Base-by-base conservation (phyloP, 148 eudicot genomes). In the Rhododendron mucronatum region DNA sequence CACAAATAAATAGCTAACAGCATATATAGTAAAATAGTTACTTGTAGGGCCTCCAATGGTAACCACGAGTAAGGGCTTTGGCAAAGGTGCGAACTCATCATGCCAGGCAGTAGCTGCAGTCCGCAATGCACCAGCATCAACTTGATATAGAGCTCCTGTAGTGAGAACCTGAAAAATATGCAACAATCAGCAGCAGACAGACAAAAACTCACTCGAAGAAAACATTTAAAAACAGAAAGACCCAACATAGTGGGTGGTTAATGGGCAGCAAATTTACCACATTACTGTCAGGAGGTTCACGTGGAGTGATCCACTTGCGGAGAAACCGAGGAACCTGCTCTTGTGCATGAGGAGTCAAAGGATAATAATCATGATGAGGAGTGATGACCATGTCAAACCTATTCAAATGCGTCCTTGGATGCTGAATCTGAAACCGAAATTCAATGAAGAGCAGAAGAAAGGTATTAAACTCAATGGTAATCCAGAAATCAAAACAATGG, bases 31-130 rank as follows among this genome's bases (percentile, higher is more conserved):
- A 85, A 67, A 83, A 74, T 82, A 73, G 55, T 48, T 93, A 97
- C 99, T 90, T 95, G 98, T 92, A 39, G 99, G 98, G 41, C 99
- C 99, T 82, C 99, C 99, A 82, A 97, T 89, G 85, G 93, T 97
- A 84, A 97, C 99, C 78, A 97, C 99, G 28, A 97, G 94, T 90
- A 97, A 91, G 33, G 99, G 99, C 87, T 92, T 95, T 30, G 96
- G 92, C 83, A 97, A 84, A 84, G 93, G 87, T 78, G 95, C 95
- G 90, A 97, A 93, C 93, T 95, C 99, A 81, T 97, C 94, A 84
- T 97, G 99, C 99, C 99, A 97, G 55, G 92, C 73, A 78, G 82
- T 93, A 48, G 99, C 99, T 47, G 96, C 98, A 92, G 89, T 90
- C 48, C 98, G 91, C 21, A 97, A 94, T 51, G 89, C 91, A 81